These are phyloP conservation scores for Epithemia pelagica DNA, from an alignment of 108 stramenopile genomes.

Conservation along the genomic window DNA sequence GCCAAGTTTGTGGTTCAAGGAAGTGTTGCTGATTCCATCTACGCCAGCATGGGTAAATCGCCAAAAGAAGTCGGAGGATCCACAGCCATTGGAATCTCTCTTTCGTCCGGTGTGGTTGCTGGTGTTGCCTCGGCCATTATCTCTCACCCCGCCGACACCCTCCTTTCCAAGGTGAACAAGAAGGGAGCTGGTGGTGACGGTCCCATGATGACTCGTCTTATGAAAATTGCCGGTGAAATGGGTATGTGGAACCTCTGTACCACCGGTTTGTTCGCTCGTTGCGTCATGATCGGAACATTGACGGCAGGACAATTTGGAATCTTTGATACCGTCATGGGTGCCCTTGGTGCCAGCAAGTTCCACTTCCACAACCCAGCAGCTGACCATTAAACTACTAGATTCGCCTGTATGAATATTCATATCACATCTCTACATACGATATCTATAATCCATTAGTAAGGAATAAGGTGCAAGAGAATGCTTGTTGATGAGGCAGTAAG, in stretches of 20 bases:
- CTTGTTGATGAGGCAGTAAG: no score
- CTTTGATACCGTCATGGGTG: constrained; percentile 96
- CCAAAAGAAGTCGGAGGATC: constrained; percentile 44
- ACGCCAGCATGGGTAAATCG: constrained; percentile 68
- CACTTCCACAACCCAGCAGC: constrained; percentile 87
- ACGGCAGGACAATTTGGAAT: constrained; percentile 99
- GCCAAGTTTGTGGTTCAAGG: constrained; percentile 99
- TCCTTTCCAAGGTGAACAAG: constrained; percentile 98
- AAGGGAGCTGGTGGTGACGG: constrained; percentile 92
- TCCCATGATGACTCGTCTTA: constrained; percentile 81
- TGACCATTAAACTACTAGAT: constrained; percentile 59
- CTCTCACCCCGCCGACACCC: constrained; percentile 99
- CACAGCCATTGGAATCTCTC: constrained; percentile 79
- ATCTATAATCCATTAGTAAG: no score
- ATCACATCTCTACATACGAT: no score
- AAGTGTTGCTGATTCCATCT: constrained; percentile 87
- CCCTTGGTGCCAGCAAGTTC: constrained; percentile 94
- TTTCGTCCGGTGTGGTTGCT: constrained; percentile 94
- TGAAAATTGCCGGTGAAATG: constrained; percentile 89
- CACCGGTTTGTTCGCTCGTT: constrained; percentile 92
- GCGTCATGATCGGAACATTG: constrained; percentile 98
- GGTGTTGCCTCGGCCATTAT: constrained; percentile 97
- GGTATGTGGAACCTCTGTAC: constrained; percentile 96
- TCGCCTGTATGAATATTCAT: no score
- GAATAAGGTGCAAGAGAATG: no score